Evolutionary conservation across 257 asterid genomes (phyloP), one percentile per base, ranked within the genome.

Genomic region (Ocimum tenuiflorum): DNA sequence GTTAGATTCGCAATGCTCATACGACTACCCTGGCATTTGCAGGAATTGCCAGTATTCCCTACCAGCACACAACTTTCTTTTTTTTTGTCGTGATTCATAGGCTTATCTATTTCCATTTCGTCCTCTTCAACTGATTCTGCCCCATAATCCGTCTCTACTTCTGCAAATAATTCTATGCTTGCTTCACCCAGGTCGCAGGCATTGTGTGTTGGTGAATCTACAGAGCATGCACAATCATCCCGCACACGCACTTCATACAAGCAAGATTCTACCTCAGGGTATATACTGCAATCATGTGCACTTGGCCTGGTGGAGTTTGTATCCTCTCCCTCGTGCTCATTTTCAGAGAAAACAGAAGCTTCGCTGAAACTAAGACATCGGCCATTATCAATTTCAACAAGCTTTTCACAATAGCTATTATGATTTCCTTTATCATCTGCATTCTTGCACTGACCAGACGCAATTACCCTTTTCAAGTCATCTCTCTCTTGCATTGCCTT

Each of bases 401-500:
- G 83, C 76, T 83, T 83, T 60, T 81, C 88, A 0, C 80, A 76
- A 56, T 67, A 69, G 78, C 72, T 62, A 14, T n/a, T n/a, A n/a
- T 48, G 24, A 17, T 78, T 79, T 56, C 65, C 67, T 72, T 71
- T 46, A 8, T 31, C 49, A 29, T 68, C 81, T 54, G 19, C 48
- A 46, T 29, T 66, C 53, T 73, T 73, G 73, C 67, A 62, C 68
- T 78, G 82, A 63, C 41, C 74, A 73, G 83, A 83, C 60, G 82
- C 77, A 73, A 85, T 62, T 15, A 79, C 76, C 63, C 81, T 61
- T 75, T 78, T 88, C 57, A 82, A 55, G 38, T 83, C 97, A 70
- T 86, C 91, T 67, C 85, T 86, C 82, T 91, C 96, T 63, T 77
- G 89, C 97, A 91, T 91, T 54, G 96, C 97, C 61, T 83, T 77